Percentiles rank a stretch among this genome's conserved stretches.
phyloP scores from a whole-genome alignment of 139 green algal species.

The Mesotaenium endlicherianum region DNA sequence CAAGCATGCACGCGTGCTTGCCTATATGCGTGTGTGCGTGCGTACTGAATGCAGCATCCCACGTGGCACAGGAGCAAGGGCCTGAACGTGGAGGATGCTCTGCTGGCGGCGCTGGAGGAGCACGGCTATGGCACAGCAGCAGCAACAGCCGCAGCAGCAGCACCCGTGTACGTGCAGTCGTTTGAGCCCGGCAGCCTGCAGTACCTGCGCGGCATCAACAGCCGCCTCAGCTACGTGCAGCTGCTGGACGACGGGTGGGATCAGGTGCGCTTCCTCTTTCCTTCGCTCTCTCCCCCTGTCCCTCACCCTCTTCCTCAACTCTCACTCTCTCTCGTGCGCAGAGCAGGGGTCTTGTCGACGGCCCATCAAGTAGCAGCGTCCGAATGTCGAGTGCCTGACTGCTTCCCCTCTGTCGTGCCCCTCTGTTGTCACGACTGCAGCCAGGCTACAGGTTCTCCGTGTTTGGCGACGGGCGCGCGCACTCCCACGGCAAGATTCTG shows the following conservation, averaged over 20 bases:
- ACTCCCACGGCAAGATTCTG: neutral
- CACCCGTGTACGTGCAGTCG: conserved; percentile 20
- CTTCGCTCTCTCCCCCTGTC: neutral
- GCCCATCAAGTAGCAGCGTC: too few relatives aligned
- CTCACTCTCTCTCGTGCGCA: neutral
- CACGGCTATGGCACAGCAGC: neutral
- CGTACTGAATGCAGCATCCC: conserved; percentile 31
- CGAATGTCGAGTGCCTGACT: too few relatives aligned
- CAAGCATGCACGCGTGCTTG: too few relatives aligned
- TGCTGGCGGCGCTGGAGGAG: conserved; percentile 19
- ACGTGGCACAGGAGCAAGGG: conserved; percentile 13
- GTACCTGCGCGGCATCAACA: conserved; percentile 11
- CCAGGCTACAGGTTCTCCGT: neutral
- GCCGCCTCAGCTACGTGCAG: conserved; percentile 1
- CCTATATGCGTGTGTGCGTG: too few relatives aligned
- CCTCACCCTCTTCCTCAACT: neutral
- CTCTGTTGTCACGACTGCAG: conserved; percentile 9
- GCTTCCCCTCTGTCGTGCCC: neutral
- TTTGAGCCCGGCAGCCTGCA: conserved; percentile 20
- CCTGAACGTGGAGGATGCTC: conserved; percentile 26
- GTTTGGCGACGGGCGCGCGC: neutral
- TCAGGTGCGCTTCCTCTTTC: neutral
- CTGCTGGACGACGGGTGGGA: conserved; percentile 15
- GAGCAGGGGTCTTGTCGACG: neutral
- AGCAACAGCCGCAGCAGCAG: neutral